These are phyloP conservation scores for Zizania palustris DNA, from an alignment of 202 grass and related monocot genomes.

Conservation along the genomic window DNA sequence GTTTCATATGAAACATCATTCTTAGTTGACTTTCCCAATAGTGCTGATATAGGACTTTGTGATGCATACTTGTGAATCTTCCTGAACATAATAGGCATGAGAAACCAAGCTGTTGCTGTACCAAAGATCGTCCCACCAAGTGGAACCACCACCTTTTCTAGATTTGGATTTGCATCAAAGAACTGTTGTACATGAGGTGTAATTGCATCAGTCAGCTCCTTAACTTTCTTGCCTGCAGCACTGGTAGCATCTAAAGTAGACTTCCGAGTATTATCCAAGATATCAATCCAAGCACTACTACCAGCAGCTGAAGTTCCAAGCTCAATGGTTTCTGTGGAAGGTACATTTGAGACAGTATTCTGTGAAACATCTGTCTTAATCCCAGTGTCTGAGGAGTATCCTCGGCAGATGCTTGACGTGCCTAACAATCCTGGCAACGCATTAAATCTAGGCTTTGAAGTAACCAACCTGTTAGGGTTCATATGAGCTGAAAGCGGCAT, in stretches of 20 bases:
- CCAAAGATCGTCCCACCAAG: constrained; percentile 66
- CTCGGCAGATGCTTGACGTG: constrained; percentile 41
- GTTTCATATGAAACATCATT: constrained; percentile 71
- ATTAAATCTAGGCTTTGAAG: constrained; percentile 45
- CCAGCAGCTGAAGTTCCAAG: constrained; percentile 41
- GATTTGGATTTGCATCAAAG: constrained; percentile 70
- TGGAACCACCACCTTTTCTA: constrained; percentile 81
- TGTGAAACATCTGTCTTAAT: constrained; percentile 49
- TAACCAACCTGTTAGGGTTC: constrained; percentile 38
- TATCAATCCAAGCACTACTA: constrained; percentile 53
- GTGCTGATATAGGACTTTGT: constrained; percentile 58
- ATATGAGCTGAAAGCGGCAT: constrained; percentile 39
- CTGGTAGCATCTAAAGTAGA: constrained; percentile 57
- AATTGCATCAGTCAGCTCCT: constrained; percentile 61
- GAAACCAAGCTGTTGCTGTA: constrained; percentile 78
- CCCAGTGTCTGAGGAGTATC: constrained; percentile 66
- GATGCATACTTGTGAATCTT: constrained; percentile 78
- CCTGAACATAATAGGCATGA: constrained; percentile 85
- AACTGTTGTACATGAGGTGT: constrained; percentile 67
- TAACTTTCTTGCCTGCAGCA: constrained; percentile 58
- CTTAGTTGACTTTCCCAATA: constrained; percentile 55
- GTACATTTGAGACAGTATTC: constrained; percentile 42
- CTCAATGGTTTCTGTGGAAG: constrained; percentile 47
- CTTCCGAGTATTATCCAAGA: constrained; percentile 54
- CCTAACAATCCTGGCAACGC: constrained; percentile 39